Base-by-base conservation (phyloP, 169 alveolate genomes). In the Plasmodium vinckei region DNA sequence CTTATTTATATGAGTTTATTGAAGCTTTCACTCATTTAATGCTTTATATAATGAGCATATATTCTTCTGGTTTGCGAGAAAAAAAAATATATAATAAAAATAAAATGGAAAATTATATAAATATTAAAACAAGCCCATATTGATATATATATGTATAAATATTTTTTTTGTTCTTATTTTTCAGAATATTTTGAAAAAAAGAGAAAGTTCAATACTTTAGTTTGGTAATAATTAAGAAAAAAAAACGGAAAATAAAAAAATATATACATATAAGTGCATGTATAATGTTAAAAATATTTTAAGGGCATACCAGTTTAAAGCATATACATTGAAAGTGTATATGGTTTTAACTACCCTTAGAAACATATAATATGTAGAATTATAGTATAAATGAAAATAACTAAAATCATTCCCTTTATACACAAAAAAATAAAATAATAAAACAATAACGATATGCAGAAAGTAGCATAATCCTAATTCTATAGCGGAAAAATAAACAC, bases 21-120 rank as follows among this genome's bases (percentile, higher is more conserved):
- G 89, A 79, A 57, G 89, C 89, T 17, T 79, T 79, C 54, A 79
- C 89, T 23, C 89, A 79, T 61, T 60, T 79, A 57, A 57, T 79
- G 33, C 82, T 79, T 19, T 67, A 79, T 60, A 23, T 79, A 79
- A 79, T 54, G 73, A 79, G 42, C 27, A 23, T 79, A 9, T 79
- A 79, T 47, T 79, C 89, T 69, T 65, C 79, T 51, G 89, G 89
- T 79, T 57, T 54, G 57, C 21, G 19, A 23, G 23, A 60, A 54
- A 27, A 39, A 6, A 27, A n/a, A 13, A 15, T 12, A 65, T 65
- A 33, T 6, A 13, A 19, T 65, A 5, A 13, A 65, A 65, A 27
- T 27, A 65, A 65, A 10, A 46, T 17, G 33, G 21, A 13, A n/a
- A 51, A 51, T 13, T 51, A n/a, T 13, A 12, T 6, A 51, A 51